Evolutionary conservation across 208 protist genomes (phyloP).

Genomic region (Leptomonas pyrrhocoris): DNA sequence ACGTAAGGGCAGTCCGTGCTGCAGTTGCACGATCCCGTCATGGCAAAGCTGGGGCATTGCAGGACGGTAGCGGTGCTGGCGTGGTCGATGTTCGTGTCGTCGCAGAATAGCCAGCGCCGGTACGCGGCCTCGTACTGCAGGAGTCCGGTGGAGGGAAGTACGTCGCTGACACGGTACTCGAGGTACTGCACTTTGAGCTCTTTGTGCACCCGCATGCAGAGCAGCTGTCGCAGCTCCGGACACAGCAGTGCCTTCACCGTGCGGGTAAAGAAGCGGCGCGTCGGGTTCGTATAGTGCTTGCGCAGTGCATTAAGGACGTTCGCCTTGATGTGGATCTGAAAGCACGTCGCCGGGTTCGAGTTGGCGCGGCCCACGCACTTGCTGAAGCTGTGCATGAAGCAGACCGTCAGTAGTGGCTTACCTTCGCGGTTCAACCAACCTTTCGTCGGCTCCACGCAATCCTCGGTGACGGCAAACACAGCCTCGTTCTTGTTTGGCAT

Average conservation of each 20-base stretch:
- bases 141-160: conserved; percentile 42
- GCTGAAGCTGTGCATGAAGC: conserved; percentile 73
- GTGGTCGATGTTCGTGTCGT: conserved; percentile 26
- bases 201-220: conserved; percentile 47
- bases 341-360: conserved; percentile 48
- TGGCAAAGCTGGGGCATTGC: conserved; percentile 47
- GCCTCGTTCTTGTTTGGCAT: conserved; percentile 38
- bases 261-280: conserved; percentile 46
- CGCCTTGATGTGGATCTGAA: conserved; percentile 60
- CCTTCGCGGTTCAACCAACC: conserved; percentile 57
- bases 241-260: conserved; percentile 54
- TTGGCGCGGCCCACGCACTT: conserved; percentile 54
- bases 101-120: conserved; percentile 54
- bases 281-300: conserved; percentile 48
- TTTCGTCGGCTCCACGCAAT: conserved; percentile 56
- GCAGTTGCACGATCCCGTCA: conserved; percentile 38
- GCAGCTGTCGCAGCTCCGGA: conserved; percentile 44
- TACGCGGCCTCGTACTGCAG: conserved; percentile 55
- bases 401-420: conserved; percentile 53
- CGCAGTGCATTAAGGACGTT: conserved; percentile 50
- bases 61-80: conserved; percentile 32
- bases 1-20: conserved; percentile 43
- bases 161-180: conserved; percentile 55
- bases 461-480: conserved; percentile 53
- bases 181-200: conserved; percentile 67